Percentiles rank a stretch among this genome's conserved stretches.
phyloP scores from a whole-genome alignment of 2,329 filamentous ascomycete species.

The Fusarium ambrosium region DNA sequence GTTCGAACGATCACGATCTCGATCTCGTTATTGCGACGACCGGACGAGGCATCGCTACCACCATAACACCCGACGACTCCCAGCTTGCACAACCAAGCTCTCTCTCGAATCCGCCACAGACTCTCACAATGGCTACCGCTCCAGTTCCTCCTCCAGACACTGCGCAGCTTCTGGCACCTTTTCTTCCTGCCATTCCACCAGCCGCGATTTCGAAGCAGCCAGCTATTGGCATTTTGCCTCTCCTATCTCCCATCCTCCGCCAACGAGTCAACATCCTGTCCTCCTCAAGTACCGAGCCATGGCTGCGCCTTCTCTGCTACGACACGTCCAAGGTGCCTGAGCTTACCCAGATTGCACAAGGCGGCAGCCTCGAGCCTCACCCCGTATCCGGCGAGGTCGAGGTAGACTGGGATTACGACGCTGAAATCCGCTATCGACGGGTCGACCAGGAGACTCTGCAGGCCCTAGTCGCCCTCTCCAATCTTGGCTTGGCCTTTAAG shows the following conservation, averaged over 20 bases:
- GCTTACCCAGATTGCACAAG: constrained; percentile 72
- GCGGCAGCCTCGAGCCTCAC: constrained; percentile 80
- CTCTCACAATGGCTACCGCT: constrained; percentile 46
- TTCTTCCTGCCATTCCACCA: constrained; percentile 71
- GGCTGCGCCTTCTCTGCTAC: constrained; percentile 81
- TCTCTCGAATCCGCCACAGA: constrained; percentile 13
- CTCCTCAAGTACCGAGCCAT: constrained; percentile 71
- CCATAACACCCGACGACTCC: neutral
- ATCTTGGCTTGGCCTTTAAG: constrained; percentile 73
- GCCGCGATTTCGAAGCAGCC: constrained; percentile 71
- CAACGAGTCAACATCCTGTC: constrained; percentile 77
- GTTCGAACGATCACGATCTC: constrained; percentile 10
- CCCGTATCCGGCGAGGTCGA: constrained; percentile 85
- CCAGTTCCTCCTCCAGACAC: constrained; percentile 60
- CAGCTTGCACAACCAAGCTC: neutral
- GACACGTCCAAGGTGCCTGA: constrained; percentile 68
- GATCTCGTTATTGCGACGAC: constrained; percentile 5
- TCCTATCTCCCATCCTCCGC: constrained; percentile 75
- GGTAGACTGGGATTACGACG: constrained; percentile 76
- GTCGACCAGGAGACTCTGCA: constrained; percentile 83
- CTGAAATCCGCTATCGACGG: constrained; percentile 73
- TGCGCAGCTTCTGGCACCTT: constrained; percentile 63
- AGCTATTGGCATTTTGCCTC: constrained; percentile 67
- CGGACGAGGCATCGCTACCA: constrained; percentile 16
- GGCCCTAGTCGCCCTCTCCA: constrained; percentile 71